Percentiles rank a stretch among this genome's conserved stretches.
Conservation (phyloP, 257 asterid species). For the Fraxinus americana region DNA sequence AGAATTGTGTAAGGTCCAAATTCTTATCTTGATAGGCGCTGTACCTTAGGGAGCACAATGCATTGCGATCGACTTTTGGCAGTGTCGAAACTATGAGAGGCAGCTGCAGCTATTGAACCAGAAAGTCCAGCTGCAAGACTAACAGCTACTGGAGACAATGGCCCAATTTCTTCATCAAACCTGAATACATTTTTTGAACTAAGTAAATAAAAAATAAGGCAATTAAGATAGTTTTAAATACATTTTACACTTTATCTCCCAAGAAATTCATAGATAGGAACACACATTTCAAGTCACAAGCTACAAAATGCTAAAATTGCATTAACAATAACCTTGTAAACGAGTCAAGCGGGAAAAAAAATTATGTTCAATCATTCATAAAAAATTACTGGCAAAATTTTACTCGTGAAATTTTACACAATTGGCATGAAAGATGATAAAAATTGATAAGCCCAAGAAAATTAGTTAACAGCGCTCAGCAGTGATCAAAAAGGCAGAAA, state of each 20-base stretch:
- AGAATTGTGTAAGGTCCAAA: neutral
- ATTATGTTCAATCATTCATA: neutral
- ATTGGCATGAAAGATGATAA: neutral
- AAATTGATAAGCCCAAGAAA: slow-evolving; percentile 14
- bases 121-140: slow-evolving; percentile 92
- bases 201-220: slow-evolving; percentile 16
- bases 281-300: slow-evolving; percentile 9
- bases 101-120: slow-evolving; percentile 95
- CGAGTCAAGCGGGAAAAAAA: neutral
- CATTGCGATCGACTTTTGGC: slow-evolving; percentile 84
- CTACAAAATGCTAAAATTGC: neutral
- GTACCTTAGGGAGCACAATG: slow-evolving; percentile 80
- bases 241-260: neutral
- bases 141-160: slow-evolving; percentile 81
- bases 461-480: neutral
- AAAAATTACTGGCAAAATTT: neutral
- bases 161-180: slow-evolving; percentile 73
- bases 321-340: neutral
- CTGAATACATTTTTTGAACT: slow-evolving; percentile 40
- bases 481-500: neutral
- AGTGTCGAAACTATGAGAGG: slow-evolving; percentile 92
- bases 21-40: slow-evolving; percentile 19
- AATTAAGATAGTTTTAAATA: neutral
- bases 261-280: slow-evolving; percentile 11
- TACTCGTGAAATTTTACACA: neutral